Evolutionary conservation across 345 rosid genomes (phyloP).

Genomic region (Citrus maxima): DNA sequence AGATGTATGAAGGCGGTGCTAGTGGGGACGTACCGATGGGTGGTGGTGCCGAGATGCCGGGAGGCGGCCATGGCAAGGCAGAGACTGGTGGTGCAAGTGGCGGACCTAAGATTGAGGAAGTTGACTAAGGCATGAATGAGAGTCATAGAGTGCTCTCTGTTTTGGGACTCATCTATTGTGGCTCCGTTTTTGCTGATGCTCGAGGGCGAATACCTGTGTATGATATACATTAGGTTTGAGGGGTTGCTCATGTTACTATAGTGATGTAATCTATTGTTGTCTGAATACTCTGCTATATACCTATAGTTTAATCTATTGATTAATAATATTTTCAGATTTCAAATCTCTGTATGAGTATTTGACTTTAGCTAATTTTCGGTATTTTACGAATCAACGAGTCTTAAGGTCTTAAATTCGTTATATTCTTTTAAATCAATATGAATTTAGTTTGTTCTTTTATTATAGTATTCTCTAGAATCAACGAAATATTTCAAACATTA

Average conservation of each 20-base stretch:
- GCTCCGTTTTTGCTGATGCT: not conserved
- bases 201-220: not conserved
- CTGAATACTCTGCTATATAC: too few species aligned
- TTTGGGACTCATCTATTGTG: not conserved
- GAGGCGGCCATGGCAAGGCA: not conserved
- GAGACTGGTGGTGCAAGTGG: slow-evolving; percentile 2
- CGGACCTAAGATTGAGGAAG: slow-evolving; percentile 28
- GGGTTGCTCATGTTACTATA: not conserved
- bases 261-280: not conserved
- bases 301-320: not conserved
- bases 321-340: too few species aligned
- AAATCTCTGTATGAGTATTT: too few species aligned
- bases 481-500: too few species aligned
- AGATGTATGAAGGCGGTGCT: slow-evolving; percentile 17
- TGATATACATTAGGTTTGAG: not conserved
- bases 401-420: too few species aligned
- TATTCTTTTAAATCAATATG: too few species aligned
- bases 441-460: too few species aligned
- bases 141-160: not conserved
- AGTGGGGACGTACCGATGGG: slow-evolving; percentile 16
- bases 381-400: too few species aligned
- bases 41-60: not conserved
- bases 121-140: not conserved
- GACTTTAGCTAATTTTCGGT: too few species aligned
- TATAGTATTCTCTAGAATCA: too few species aligned